Evolutionary conservation across 139 green algal genomes (phyloP).

Genomic region (Chlamydomonas urium): DNA sequence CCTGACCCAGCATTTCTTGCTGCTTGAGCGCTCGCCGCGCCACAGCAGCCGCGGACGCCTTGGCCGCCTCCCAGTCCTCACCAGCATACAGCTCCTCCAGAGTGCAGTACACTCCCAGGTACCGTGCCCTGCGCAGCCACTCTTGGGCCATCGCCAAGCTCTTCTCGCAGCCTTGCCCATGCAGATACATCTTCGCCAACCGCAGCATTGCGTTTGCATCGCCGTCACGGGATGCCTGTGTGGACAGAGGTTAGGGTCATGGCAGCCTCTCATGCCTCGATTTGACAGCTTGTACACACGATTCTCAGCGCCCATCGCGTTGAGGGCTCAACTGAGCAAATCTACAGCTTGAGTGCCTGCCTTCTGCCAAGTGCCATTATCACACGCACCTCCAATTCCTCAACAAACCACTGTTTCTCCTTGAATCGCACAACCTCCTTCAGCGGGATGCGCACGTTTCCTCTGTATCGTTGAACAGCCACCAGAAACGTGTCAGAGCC

Average conservation of each 20-base stretch:
- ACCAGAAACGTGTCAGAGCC: no score
- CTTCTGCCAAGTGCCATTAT: no score
- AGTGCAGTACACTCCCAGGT: conserved; percentile 24
- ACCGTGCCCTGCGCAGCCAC: conserved; percentile 36
- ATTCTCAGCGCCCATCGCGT: no score
- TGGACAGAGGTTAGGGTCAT: no score
- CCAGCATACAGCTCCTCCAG: conserved; percentile 34
- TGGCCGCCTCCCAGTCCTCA: conserved; percentile 15
- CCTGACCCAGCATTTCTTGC: no score
- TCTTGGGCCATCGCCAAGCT: conserved; percentile 31
- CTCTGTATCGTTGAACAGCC: no score
- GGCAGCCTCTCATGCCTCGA: no score
- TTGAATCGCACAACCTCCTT: conserved; percentile 49
- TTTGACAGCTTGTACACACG: no score
- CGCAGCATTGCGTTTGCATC: conserved; percentile 58
- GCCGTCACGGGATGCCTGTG: conserved; percentile 29
- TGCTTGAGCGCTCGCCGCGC: background rate
- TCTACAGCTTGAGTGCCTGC: no score
- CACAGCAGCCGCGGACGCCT: background rate
- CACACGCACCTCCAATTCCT: conserved; percentile 48
- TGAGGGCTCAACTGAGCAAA: no score
- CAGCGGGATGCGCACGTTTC: conserved; percentile 37
- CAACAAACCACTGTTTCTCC: conserved; percentile 55
- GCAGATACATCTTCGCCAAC: conserved; percentile 57
- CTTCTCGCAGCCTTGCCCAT: conserved; percentile 40